Evolutionary conservation across 129 eudicot species (phyloP).

Genomic region (Lactuca saligna): DNA sequence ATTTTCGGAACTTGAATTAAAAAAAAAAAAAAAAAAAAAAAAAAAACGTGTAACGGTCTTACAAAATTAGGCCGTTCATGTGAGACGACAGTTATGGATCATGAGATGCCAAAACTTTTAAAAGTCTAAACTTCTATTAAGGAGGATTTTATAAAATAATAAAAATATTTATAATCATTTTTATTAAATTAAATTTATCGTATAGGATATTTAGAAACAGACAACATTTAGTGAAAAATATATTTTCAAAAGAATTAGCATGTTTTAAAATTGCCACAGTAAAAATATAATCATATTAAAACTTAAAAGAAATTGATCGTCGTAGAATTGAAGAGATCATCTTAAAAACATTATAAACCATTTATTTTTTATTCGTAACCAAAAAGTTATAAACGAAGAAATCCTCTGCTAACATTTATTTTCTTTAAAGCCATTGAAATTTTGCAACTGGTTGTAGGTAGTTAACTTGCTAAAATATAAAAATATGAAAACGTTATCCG

Average conservation of each 20-base stretch:
- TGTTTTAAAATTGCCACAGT: not conserved
- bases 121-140: not conserved
- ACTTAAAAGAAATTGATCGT: not conserved
- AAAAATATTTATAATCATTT: not conserved
- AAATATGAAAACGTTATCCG: too few relatives aligned
- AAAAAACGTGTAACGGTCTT: too few relatives aligned
- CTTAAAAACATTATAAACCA: too few relatives aligned
- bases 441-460: too few relatives aligned
- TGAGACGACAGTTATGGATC: too few relatives aligned
- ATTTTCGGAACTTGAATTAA: too few relatives aligned
- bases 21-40: too few relatives aligned
- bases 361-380: not conserved
- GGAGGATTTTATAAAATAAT: not conserved
- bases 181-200: too few relatives aligned
- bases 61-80: too few relatives aligned
- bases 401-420: slow-evolving; percentile 45
- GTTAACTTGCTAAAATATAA: too few relatives aligned
- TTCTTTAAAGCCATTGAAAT: slow-evolving; percentile 21
- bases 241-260: too few relatives aligned
- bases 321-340: not conserved
- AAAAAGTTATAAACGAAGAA: slow-evolving; percentile 37
- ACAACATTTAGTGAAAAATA: not conserved
- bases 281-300: too few relatives aligned
- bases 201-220: not conserved
- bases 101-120: not conserved